Evolutionary conservation across 2,329 filamentous ascomycete genomes (phyloP).

Genomic region (Aureobasidium sp.): DNA sequence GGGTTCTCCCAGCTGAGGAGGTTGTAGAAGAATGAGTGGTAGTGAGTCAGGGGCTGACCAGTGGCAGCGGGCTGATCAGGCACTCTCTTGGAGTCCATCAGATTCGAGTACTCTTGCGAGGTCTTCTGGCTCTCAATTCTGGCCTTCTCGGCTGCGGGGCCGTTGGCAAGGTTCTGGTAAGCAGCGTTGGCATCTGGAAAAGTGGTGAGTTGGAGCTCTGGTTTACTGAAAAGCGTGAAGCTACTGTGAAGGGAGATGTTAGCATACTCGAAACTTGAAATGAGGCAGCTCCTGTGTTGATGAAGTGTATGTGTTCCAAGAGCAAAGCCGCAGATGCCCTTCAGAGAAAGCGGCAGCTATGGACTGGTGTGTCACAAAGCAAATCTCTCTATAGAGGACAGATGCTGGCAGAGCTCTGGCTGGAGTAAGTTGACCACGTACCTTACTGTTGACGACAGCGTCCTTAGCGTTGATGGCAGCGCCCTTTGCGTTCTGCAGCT

Average conservation of each 20-base stretch:
- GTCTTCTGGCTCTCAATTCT: conserved; percentile 52
- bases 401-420: conserved; percentile 27
- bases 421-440: conserved; percentile 30
- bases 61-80: conserved; percentile 51
- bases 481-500: conserved; percentile 25
- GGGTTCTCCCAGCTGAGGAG: conserved; percentile 62
- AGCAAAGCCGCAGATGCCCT: neutral
- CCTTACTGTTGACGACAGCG: conserved; percentile 38
- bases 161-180: conserved; percentile 44
- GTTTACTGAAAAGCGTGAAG: neutral
- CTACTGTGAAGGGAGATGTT: conserved; percentile 26
- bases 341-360: neutral
- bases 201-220: conserved; percentile 18
- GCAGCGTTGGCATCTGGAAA: conserved; percentile 41
- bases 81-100: conserved; percentile 48
- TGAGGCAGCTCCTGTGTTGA: neutral
- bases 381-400: conserved; percentile 21
- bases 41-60: conserved; percentile 58
- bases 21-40: conserved; percentile 61
- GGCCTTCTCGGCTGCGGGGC: conserved; percentile 51
- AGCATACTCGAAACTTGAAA: neutral
- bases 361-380: conserved; percentile 26
- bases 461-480: conserved; percentile 30
- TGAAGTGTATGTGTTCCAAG: neutral
- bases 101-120: conserved; percentile 50